Conservation (phyloP, 768 basidiomycete genomes). For the Podaxis rugospora region DNA sequence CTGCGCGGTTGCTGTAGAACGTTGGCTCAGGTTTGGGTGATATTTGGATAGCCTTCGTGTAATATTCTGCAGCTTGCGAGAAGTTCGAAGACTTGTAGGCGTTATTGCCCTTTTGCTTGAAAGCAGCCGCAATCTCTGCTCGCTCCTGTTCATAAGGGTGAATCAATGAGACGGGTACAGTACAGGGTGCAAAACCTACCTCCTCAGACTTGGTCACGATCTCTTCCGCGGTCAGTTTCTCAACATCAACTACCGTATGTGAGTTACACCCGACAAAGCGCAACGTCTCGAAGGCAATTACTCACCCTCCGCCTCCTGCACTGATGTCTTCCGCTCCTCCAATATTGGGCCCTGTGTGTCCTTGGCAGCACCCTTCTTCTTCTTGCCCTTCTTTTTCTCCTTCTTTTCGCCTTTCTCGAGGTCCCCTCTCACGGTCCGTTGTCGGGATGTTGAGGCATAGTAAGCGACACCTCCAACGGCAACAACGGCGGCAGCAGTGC, state of each 20-base stretch:
- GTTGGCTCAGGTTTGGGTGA: constrained; percentile 83
- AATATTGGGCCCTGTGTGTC: constrained; percentile 71
- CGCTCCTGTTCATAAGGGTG: constrained; percentile 47
- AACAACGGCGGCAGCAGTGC: constrained; percentile 65
- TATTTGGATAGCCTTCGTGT: constrained; percentile 72
- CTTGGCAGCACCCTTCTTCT: constrained; percentile 54
- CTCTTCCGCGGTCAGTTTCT: constrained; percentile 47
- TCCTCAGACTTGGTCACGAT: constrained; percentile 54
- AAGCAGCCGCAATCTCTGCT: constrained; percentile 50
- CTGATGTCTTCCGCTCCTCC: constrained; percentile 59
- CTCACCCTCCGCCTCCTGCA: constrained; percentile 29
- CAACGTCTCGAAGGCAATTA: not conserved
- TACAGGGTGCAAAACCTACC: constrained; percentile 32
- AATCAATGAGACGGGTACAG: constrained; percentile 4
- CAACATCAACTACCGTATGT: constrained; percentile 27
- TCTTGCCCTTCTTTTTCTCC: constrained; percentile 43
- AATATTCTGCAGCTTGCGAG: constrained; percentile 53
- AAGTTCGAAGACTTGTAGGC: constrained; percentile 65
- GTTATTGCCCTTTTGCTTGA: constrained; percentile 69
- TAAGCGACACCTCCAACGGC: constrained; percentile 76
- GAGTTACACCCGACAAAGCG: not conserved
- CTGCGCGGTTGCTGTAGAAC: constrained; percentile 95
- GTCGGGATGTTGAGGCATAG: constrained; percentile 57
- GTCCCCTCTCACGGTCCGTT: constrained; percentile 27
- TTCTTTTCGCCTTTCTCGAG: constrained; percentile 42